Percentiles rank a stretch among this genome's conserved stretches.
phyloP scores from a whole-genome alignment of 768 basidiomycete genomes.

The Rossbeevera mucosa region DNA sequence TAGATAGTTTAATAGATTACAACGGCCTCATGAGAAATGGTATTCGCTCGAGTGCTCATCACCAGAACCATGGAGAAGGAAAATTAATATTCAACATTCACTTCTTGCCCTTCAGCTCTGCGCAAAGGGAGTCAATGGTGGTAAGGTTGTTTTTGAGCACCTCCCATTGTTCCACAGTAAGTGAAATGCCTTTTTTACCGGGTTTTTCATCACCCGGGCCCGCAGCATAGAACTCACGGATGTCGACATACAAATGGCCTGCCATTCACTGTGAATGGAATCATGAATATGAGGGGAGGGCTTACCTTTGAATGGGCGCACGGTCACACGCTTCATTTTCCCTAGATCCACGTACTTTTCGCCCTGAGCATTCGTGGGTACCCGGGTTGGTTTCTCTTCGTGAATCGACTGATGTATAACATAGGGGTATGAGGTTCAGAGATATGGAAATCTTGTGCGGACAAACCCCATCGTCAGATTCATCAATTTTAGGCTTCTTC shows the following conservation, averaged over 20 bases:
- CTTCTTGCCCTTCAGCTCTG: constrained; percentile 20
- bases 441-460: neutral
- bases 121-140: constrained; percentile 52
- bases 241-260: constrained; percentile 59
- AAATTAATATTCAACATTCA: neutral
- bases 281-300: constrained; percentile 1
- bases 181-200: constrained; percentile 76
- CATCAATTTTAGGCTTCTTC: constrained; percentile 36
- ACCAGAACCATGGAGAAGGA: no score
- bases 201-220: constrained; percentile 62
- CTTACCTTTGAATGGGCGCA: constrained; percentile 45
- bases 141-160: constrained; percentile 40
- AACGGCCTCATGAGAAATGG: neutral
- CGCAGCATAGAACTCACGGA: constrained; percentile 66
- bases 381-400: constrained; percentile 1
- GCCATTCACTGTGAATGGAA: constrained; percentile 26
- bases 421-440: constrained; percentile 14
- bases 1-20: constrained; percentile 1
- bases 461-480: constrained; percentile 7
- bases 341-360: constrained; percentile 61
- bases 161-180: constrained; percentile 66
- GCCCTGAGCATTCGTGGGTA: constrained; percentile 24
- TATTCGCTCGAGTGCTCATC: neutral
- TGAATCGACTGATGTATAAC: constrained; percentile 11
- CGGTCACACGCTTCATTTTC: constrained; percentile 65